phyloP scores from a whole-genome alignment of 1,139 yeast genomes.

The Sugiyamaella japonica region DNA sequence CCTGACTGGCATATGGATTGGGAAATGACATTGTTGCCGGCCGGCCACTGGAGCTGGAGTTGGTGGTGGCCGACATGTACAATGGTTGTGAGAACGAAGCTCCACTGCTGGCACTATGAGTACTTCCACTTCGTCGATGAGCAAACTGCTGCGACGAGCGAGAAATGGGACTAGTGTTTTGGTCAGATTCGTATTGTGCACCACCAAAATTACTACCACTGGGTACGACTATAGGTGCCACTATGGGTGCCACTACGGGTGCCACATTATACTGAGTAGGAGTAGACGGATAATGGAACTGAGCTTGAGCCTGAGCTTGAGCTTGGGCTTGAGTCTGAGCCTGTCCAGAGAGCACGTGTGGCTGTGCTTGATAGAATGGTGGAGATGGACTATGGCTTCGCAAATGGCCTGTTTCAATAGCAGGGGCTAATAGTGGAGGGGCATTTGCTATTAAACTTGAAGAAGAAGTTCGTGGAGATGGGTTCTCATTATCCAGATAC shows the following conservation, averaged over 20 bases:
- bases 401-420: background rate
- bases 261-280: background rate
- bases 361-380: slow-evolving; percentile 7
- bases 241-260: background rate
- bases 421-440: background rate
- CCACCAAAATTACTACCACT: too few relatives aligned
- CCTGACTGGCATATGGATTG: slow-evolving; percentile 15
- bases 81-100: slow-evolving; percentile 20
- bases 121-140: slow-evolving; percentile 22
- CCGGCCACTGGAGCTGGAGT: background rate
- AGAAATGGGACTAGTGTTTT: slow-evolving; percentile 8
- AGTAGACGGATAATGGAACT: background rate
- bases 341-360: too few relatives aligned
- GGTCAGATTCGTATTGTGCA: slow-evolving; percentile 5
- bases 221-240: background rate
- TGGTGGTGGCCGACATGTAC: slow-evolving; percentile 15
- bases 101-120: slow-evolving; percentile 24
- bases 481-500: slow-evolving; percentile 1
- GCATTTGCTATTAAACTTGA: slow-evolving; percentile 7
- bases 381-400: slow-evolving; percentile 19
- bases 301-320: background rate
- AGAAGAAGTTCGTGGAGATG: slow-evolving; percentile 9
- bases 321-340: slow-evolving; percentile 9
- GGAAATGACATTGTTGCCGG: background rate
- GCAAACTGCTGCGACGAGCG: slow-evolving; percentile 10